Evolutionary conservation across 495 filamentous ascomycete genomes (phyloP).

Genomic region (Neurospora sp.): DNA sequence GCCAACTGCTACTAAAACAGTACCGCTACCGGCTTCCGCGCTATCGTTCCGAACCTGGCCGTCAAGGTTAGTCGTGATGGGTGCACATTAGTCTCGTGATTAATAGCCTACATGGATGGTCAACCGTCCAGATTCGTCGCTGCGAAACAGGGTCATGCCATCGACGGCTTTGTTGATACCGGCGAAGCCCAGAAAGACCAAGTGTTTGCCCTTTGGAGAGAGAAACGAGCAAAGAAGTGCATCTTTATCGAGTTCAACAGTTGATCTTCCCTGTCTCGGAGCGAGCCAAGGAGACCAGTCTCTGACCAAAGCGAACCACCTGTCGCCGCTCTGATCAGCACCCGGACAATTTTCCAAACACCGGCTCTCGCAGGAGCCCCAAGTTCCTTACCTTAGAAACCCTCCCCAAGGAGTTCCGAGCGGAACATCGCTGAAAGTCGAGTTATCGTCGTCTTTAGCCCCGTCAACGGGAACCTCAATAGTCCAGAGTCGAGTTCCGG

Average conservation of each 20-base stretch:
- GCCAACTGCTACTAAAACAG: conserved; percentile 63
- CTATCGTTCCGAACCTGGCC: conserved; percentile 54
- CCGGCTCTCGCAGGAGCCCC: neutral
- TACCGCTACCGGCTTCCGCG: conserved; percentile 37
- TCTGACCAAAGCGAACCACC: conserved; percentile 75
- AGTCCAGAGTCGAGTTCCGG: conserved; percentile 62
- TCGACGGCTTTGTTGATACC: conserved; percentile 47
- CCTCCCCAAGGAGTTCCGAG: conserved; percentile 54
- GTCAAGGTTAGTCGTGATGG: neutral
- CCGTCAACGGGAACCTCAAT: conserved; percentile 45
- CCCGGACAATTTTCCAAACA: conserved; percentile 1
- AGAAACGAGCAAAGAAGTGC: conserved; percentile 73
- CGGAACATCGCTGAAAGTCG: conserved; percentile 43
- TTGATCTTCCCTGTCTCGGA: conserved; percentile 66
- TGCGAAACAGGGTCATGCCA: conserved; percentile 60
- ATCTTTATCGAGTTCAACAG: conserved; percentile 61
- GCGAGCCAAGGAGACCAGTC: conserved; percentile 78
- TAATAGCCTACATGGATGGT: conserved; percentile 47
- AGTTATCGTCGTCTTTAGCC: conserved; percentile 41
- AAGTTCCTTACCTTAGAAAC: conserved; percentile 28
- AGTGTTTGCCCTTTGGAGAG: conserved; percentile 56
- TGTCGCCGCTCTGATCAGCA: conserved; percentile 12
- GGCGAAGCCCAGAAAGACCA: conserved; percentile 76
- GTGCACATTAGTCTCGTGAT: neutral
- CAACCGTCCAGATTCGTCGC: conserved; percentile 55